A percentile compares a stretch with the other conserved stretches of the same genome.
These are phyloP conservation scores for Xylariaceae sp. DNA, from an alignment of 2,329 filamentous ascomycete genomes.

Conservation along the genomic window DNA sequence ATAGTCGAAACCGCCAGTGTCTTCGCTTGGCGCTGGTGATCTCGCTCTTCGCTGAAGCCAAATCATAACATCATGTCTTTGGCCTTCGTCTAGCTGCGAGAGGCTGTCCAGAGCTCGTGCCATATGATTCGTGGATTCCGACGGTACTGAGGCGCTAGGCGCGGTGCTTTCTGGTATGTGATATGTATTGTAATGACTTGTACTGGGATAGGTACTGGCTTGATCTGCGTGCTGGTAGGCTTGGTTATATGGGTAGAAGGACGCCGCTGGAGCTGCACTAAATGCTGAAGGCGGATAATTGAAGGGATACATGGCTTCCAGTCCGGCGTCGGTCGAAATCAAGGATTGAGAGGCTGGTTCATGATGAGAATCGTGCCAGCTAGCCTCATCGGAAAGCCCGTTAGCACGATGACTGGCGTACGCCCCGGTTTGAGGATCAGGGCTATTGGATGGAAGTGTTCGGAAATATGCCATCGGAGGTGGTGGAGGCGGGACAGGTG, in stretches of 20 bases:
- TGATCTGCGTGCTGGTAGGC: too few relatives aligned
- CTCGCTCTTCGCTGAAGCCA: slow-evolving; percentile 22
- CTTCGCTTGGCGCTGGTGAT: slow-evolving; percentile 10
- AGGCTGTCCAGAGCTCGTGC: slow-evolving; percentile 24
- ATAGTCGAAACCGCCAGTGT: slow-evolving; percentile 17
- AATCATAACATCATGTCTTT: slow-evolving; percentile 24
- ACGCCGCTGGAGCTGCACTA: too few relatives aligned
- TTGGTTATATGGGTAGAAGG: too few relatives aligned
- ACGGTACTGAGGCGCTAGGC: slow-evolving; percentile 6
- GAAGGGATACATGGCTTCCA: too few relatives aligned
- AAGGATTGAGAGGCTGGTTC: slow-evolving; percentile 17
- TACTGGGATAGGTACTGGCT: too few relatives aligned
- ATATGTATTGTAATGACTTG: too few relatives aligned
- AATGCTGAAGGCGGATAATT: too few relatives aligned
- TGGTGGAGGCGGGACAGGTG: slow-evolving; percentile 13
- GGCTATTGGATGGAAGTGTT: slow-evolving; percentile 17
- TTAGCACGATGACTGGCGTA: slow-evolving; percentile 21
- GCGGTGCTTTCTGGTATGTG: slow-evolving; percentile 10
- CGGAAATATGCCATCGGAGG: slow-evolving; percentile 17
- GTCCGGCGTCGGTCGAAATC: slow-evolving; percentile 12
- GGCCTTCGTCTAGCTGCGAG: slow-evolving; percentile 19
- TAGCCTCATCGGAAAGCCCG: slow-evolving; percentile 16
- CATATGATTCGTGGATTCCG: slow-evolving; percentile 18
- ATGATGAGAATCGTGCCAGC: slow-evolving; percentile 10
- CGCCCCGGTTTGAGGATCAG: slow-evolving; percentile 17